Base-by-base conservation (phyloP, 257 asterid genomes). In the Lavandula angustifolia region DNA sequence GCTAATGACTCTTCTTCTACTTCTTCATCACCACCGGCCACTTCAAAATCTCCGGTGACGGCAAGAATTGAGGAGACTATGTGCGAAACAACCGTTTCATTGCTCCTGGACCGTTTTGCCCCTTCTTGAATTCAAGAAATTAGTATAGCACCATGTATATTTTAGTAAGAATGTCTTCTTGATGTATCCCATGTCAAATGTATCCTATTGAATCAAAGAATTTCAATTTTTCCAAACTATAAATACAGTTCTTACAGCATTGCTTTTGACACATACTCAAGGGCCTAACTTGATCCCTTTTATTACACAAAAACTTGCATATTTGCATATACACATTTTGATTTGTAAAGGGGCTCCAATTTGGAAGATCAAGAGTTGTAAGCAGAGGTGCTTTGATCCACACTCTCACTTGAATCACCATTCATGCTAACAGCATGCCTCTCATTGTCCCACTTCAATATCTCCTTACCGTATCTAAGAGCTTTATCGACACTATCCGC, bases 51-150 rank as follows among this genome's bases (percentile, higher is more conserved):
- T 6, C 43, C 62, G 9, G 51, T 61, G 8, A 70, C 62, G 61
- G 60, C 43, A 17, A 27, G 53, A 47, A 69, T 66, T 14, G 85
- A 80, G 7, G 80, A 70, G 29, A 49, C 71, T 31, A 74, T 84
- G 81, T 81, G 79, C 0, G 97, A 89, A 66, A 70, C 81, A 9
- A 76, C 86, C 0, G 62, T 87, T 3, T 70, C 69, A 34, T 63
- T 85, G 84, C 87, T 89, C 74, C 76, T 89, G 81, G 97, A 89
- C 76, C 89, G 94, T 2, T 87, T 87, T 55, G 87, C 91, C n/a
- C 89, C 94, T 1, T 77, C 81, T 34, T 89, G 79, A 80, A 41
- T 50, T 34, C 31, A 44, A 61, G 37, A 49, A 29, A 38, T 27
- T 66, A 52, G 18, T 60, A 11, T 34, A 50, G 42, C 11, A 49